These are phyloP conservation scores for Sugiyamaella pinicola DNA, from an alignment of 1,139 yeast genomes.

Conservation along the genomic window DNA sequence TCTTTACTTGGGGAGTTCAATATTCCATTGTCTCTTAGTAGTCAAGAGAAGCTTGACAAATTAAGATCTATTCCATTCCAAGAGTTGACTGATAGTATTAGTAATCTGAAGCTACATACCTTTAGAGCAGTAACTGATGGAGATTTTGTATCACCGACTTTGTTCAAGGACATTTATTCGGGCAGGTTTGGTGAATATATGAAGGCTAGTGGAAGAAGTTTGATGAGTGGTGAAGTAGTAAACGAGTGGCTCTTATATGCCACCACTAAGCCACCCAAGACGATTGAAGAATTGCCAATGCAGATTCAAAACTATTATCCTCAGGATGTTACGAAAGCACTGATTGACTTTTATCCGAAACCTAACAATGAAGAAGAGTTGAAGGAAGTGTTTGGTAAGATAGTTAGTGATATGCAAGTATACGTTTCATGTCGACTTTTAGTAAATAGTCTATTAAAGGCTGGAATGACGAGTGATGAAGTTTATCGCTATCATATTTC, in stretches of 20 bases:
- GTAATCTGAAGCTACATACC: slow-evolving; percentile 42
- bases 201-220: slow-evolving; percentile 33
- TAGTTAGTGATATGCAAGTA: slow-evolving; percentile 48
- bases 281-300: slow-evolving; percentile 63
- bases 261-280: slow-evolving; percentile 49
- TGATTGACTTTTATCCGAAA: slow-evolving; percentile 39
- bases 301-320: slow-evolving; percentile 47
- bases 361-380: slow-evolving; percentile 25
- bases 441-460: slow-evolving; percentile 35
- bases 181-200: slow-evolving; percentile 43
- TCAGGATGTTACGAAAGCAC: slow-evolving; percentile 36
- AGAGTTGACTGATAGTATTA: slow-evolving; percentile 39
- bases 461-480: slow-evolving; percentile 38
- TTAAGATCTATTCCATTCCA: slow-evolving; percentile 34
- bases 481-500: slow-evolving; percentile 43
- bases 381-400: slow-evolving; percentile 40
- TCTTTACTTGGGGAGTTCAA: slow-evolving; percentile 38
- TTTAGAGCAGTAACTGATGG: slow-evolving; percentile 48
- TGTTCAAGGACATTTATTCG: slow-evolving; percentile 41
- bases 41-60: slow-evolving; percentile 32
- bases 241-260: slow-evolving; percentile 45
- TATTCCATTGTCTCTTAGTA: slow-evolving; percentile 22
- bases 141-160: slow-evolving; percentile 39
- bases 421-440: slow-evolving; percentile 45
- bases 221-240: slow-evolving; percentile 47